Percentiles rank a stretch among this genome's conserved stretches.
These are phyloP conservation scores for Bacidia gigantensis DNA, from an alignment of 495 filamentous ascomycete species.

Conservation along the genomic window DNA sequence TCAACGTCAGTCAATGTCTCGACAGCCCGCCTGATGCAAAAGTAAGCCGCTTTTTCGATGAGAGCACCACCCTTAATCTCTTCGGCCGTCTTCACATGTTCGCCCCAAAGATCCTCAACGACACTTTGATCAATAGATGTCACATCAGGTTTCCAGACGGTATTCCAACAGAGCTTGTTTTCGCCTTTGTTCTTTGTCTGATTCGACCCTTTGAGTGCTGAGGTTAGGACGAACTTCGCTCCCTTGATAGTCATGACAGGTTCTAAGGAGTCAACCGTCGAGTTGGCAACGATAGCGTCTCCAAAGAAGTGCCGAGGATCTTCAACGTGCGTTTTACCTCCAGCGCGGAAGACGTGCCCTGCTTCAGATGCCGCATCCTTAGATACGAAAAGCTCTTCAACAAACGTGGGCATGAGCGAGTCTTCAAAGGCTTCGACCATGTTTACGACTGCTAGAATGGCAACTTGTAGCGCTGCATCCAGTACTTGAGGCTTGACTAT, in stretches of 20 bases:
- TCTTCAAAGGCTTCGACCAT: neutral
- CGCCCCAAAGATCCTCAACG: too few species aligned
- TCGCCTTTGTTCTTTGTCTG: neutral
- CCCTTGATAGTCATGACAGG: neutral
- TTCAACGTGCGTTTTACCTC: neutral
- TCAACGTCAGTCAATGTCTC: neutral
- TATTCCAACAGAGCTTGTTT: neutral
- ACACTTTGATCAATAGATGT: neutral
- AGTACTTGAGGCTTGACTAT: neutral
- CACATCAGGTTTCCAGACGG: neutral
- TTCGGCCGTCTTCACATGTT: too few species aligned
- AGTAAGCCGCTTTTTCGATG: neutral
- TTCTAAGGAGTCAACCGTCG: too few species aligned
- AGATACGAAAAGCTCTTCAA: conserved; percentile 4
- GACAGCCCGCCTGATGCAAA: neutral
- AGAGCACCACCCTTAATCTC: neutral
- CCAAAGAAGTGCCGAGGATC: neutral
- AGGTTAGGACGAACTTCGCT: neutral
- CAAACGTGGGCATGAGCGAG: conserved; percentile 3
- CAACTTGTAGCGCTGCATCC: conserved; percentile 5
- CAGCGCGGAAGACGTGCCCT: neutral
- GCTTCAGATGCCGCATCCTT: neutral
- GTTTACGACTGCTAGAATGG: neutral
- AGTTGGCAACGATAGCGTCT: neutral
- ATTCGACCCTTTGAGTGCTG: neutral